These are phyloP conservation scores for Psilocybe cyanescens DNA, from an alignment of 768 basidiomycete genomes.

Conservation along the genomic window DNA sequence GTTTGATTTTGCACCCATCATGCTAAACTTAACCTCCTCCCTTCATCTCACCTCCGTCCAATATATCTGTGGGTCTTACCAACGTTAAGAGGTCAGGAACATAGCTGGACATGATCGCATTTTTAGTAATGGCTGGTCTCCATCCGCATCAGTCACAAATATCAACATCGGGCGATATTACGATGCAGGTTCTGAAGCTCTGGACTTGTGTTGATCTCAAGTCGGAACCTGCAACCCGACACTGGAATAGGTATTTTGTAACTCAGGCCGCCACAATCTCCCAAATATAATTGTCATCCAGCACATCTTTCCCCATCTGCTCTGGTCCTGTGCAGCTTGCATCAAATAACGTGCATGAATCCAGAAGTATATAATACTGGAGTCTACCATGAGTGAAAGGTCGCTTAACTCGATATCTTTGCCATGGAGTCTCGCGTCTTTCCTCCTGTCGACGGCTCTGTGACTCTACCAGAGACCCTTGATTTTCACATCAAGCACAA, in stretches of 20 bases:
- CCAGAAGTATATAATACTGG: slow-evolving; percentile 8
- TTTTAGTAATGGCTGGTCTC: too few species aligned
- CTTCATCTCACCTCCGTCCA: too few species aligned
- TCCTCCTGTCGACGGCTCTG: slow-evolving; percentile 34
- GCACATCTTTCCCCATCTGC: slow-evolving; percentile 12
- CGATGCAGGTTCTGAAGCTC: too few species aligned
- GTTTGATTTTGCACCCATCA: too few species aligned
- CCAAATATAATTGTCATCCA: background rate
- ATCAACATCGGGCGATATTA: too few species aligned
- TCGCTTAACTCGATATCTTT: background rate
- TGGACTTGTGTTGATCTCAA: too few species aligned
- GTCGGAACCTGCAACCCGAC: too few species aligned
- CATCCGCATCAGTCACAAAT: too few species aligned
- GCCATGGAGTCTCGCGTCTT: slow-evolving; percentile 14
- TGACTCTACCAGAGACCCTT: slow-evolving; percentile 33
- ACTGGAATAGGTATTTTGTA: background rate
- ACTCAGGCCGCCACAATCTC: background rate
- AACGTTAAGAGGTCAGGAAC: too few species aligned
- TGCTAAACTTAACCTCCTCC: too few species aligned
- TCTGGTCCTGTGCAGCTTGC: background rate
- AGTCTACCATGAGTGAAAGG: background rate
- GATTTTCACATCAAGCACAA: slow-evolving; percentile 39
- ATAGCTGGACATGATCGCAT: too few species aligned
- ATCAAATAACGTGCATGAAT: slow-evolving; percentile 2
- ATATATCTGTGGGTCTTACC: too few species aligned